phyloP scores from a whole-genome alignment of 208 protist genomes.

The Crithidia expoeki region DNA sequence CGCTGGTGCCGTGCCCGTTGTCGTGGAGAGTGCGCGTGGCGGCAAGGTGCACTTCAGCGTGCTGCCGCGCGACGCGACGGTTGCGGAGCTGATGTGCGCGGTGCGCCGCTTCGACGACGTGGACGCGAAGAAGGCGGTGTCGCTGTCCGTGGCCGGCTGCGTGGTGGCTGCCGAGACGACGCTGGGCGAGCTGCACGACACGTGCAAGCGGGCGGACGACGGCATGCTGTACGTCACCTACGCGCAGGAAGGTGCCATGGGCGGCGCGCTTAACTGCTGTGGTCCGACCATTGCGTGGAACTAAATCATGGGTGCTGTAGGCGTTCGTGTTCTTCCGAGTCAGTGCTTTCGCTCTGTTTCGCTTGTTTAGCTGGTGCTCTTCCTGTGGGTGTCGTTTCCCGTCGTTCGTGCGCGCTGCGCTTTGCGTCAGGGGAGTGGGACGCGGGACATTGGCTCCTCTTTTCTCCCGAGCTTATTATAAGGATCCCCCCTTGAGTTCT shows the following conservation, averaged over 20 bases:
- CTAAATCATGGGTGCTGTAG: too few relatives aligned
- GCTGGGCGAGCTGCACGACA: slow-evolving; percentile 39
- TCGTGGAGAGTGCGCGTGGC: too few relatives aligned
- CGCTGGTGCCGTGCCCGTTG: too few relatives aligned
- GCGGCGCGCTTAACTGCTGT: background rate
- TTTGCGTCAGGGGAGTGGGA: too few relatives aligned
- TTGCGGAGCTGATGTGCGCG: slow-evolving; percentile 23
- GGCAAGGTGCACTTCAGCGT: slow-evolving; percentile 29
- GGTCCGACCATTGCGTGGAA: background rate
- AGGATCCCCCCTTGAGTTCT: too few relatives aligned
- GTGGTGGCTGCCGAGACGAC: slow-evolving; percentile 26
- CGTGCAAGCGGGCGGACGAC: slow-evolving; percentile 39
- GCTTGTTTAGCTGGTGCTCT: too few relatives aligned
- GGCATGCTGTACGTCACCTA: slow-evolving; percentile 47
- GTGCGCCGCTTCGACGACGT: slow-evolving; percentile 25
- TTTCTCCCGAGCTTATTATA: too few relatives aligned
- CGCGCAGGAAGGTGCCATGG: slow-evolving; percentile 25
- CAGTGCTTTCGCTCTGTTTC: background rate
- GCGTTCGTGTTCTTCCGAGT: background rate
- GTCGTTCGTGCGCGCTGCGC: too few relatives aligned
- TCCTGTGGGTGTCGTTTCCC: too few relatives aligned
- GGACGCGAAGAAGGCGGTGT: slow-evolving; percentile 15
- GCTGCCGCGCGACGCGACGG: slow-evolving; percentile 28
- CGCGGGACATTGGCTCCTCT: too few relatives aligned
- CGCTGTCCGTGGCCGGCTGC: slow-evolving; percentile 23